phyloP scores from a whole-genome alignment of 1,284 basidiomycete genomes.

The Trametes sp. region DNA sequence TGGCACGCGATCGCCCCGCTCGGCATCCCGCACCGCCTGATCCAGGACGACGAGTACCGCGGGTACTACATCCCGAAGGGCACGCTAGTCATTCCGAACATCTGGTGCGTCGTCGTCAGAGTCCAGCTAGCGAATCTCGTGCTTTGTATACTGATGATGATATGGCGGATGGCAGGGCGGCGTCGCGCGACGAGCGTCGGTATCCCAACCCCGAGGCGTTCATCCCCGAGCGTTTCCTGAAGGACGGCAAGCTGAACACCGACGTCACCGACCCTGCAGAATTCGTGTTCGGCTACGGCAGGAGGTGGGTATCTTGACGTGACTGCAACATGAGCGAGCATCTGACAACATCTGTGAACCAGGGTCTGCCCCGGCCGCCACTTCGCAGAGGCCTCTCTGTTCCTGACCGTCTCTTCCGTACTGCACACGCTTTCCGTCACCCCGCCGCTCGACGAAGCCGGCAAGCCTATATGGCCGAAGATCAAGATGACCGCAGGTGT shows the following conservation, averaged over 20 bases:
- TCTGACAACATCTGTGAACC: neutral
- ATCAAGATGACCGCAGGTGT: neutral
- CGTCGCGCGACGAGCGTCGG: slow-evolving; percentile 20
- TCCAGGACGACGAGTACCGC: slow-evolving; percentile 26
- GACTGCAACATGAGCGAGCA: no score
- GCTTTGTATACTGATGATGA: neutral
- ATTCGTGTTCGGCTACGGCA: slow-evolving; percentile 12
- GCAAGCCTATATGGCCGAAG: neutral
- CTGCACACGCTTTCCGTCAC: slow-evolving; percentile 29
- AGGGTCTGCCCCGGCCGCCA: slow-evolving; percentile 19
- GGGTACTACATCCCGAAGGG: slow-evolving; percentile 33
- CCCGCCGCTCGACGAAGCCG: slow-evolving; percentile 6
- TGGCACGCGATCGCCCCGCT: slow-evolving; percentile 34
- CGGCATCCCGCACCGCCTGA: slow-evolving; percentile 16
- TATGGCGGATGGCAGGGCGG: slow-evolving; percentile 8
- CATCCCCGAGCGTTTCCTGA: slow-evolving; percentile 9
- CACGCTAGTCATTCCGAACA: slow-evolving; percentile 22
- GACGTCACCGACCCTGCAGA: slow-evolving; percentile 2
- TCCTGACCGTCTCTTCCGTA: slow-evolving; percentile 27
- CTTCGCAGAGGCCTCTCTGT: slow-evolving; percentile 27
- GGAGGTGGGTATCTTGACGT: neutral
- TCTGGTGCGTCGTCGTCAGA: slow-evolving; percentile 8
- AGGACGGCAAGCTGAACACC: slow-evolving; percentile 9
- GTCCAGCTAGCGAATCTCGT: no score
- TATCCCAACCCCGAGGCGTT: slow-evolving; percentile 11